Conservation (phyloP, 1,139 yeast genomes). For the Saccharomyces hybrid region DNA sequence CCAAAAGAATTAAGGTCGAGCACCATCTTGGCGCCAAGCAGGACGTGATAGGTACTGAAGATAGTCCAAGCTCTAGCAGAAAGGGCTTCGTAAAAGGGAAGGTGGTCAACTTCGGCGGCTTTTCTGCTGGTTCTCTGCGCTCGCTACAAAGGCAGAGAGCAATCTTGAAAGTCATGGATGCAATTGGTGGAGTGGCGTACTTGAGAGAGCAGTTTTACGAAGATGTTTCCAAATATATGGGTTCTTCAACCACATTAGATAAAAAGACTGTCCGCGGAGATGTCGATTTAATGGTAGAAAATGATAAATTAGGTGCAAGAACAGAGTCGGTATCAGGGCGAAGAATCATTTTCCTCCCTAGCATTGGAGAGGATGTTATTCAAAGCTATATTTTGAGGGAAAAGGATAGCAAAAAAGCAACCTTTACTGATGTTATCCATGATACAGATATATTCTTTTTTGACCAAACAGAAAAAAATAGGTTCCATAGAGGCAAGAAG, state of each 20-base stretch:
- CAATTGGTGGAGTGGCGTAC: slow-evolving; percentile 26
- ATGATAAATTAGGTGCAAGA: slow-evolving; percentile 17
- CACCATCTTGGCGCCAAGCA: not conserved
- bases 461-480: slow-evolving; percentile 27
- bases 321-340: slow-evolving; percentile 18
- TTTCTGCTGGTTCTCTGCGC: slow-evolving; percentile 28
- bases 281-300: slow-evolving; percentile 21
- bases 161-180: slow-evolving; percentile 22
- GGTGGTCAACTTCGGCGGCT: slow-evolving; percentile 25
- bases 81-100: not conserved
- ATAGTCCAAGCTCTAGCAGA: not conserved
- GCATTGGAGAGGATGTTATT: slow-evolving; percentile 14
- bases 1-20: slow-evolving; percentile 1
- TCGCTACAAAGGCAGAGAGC: slow-evolving; percentile 31
- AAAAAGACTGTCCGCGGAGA: slow-evolving; percentile 31
- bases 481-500: slow-evolving; percentile 26
- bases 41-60: not conserved
- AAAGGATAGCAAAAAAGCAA: slow-evolving; percentile 23
- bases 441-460: slow-evolving; percentile 31
- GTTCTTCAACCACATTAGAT: slow-evolving; percentile 26
- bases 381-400: slow-evolving; percentile 17
- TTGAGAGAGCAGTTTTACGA: slow-evolving; percentile 29
- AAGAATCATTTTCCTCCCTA: slow-evolving; percentile 23
- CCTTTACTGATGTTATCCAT: slow-evolving; percentile 24
- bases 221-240: slow-evolving; percentile 25